Base-by-base conservation (phyloP, 345 rosid species). In the Carallia brachiata region DNA sequence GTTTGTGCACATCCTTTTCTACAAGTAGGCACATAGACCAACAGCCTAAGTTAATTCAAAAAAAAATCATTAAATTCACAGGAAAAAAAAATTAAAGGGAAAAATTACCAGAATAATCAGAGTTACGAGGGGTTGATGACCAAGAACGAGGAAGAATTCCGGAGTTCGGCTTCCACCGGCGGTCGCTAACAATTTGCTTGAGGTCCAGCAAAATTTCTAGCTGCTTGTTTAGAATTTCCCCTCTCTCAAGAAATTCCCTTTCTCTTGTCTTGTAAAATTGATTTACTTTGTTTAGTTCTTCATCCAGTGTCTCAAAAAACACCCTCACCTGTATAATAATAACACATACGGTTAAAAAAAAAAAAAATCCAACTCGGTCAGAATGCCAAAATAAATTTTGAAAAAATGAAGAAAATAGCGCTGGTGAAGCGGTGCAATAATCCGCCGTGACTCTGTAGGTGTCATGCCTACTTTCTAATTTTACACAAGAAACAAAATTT, bases 281-380 rank as follows among this genome's bases (percentile, higher is more conserved):
- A 83, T 94, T 94, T 79, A 92, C 97, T 70, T 90, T 92, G 72
- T 92, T 87, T 17, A 90, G 81, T 73, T 94, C 99, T 31, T 80
- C 90, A 59, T 92, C 97, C 50, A 94, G 19, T 28, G 68, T 82
- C 75, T 81, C 90, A 52, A 92, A 90, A 77, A 92, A 94, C 48
- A 70, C 77, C 72, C 73, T 84, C 77, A 87, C 92, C 99, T 95
- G 18, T 50, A 9, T 36, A 36, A 6, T 28, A 62, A 18, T 8
- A 27, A 44, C 16, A 4, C 50, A 44, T 44, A 44, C 3, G 0
- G 0, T 2, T 13, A 40, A 40, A 40, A 44, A 36, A 37, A 6
- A 37, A 44, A 10, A 44, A 44, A 44, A 13, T 4, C 50, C 50
- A 44, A 12, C 17, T 44, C 16, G 50, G 50, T 44, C 48, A 44